phyloP scores from a whole-genome alignment of 2,329 filamentous ascomycete species.

The Fusarium burgessii region DNA sequence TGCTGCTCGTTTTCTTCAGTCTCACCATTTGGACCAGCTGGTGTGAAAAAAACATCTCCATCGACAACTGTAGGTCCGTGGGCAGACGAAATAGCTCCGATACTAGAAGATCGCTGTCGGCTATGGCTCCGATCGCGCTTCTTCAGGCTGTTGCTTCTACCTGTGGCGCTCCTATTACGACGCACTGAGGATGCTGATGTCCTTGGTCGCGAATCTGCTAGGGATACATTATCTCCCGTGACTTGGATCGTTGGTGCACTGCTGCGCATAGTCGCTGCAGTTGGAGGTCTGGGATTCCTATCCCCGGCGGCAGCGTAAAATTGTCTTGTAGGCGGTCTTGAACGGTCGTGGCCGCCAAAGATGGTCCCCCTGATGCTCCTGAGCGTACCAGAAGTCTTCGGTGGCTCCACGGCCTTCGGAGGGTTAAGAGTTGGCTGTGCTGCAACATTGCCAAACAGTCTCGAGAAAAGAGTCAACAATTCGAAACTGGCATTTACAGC shows the following conservation, averaged over 20 bases:
- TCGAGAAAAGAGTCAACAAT: slow-evolving; percentile 82
- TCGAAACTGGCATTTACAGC: slow-evolving; percentile 92
- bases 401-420: slow-evolving; percentile 63
- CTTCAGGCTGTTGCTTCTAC: slow-evolving; percentile 64
- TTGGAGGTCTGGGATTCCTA: slow-evolving; percentile 53
- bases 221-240: slow-evolving; percentile 70
- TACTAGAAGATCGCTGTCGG: slow-evolving; percentile 59
- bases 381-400: slow-evolving; percentile 78
- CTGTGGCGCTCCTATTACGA: slow-evolving; percentile 59
- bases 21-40: slow-evolving; percentile 54
- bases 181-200: slow-evolving; percentile 51
- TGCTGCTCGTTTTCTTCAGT: slow-evolving; percentile 52
- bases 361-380: slow-evolving; percentile 80
- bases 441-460: slow-evolving; percentile 76
- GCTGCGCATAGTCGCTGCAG: slow-evolving; percentile 58
- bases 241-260: slow-evolving; percentile 80
- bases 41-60: slow-evolving; percentile 64
- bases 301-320: slow-evolving; percentile 54
- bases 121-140: slow-evolving; percentile 65
- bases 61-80: slow-evolving; percentile 60
- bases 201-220: slow-evolving; percentile 50
- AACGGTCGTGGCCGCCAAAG: slow-evolving; percentile 72
- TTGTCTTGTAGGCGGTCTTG: slow-evolving; percentile 57
- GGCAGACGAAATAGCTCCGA: slow-evolving; percentile 49
- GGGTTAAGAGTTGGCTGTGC: slow-evolving; percentile 59